Base-by-base conservation (phyloP, 2,329 filamentous ascomycete genomes). In the Cercospora sp. region DNA sequence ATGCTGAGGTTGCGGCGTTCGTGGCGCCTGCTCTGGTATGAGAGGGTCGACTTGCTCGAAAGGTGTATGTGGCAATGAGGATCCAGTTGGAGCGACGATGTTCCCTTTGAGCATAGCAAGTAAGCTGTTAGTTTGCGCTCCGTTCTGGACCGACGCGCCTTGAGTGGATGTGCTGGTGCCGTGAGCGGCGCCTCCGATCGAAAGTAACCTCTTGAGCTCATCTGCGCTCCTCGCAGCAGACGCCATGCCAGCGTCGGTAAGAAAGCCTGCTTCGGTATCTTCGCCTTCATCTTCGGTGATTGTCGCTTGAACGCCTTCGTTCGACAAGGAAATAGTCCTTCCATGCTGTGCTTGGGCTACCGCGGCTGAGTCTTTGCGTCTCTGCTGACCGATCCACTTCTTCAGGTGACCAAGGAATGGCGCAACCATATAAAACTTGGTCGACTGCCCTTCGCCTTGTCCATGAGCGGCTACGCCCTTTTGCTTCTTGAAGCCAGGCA, bases 391-490 rank as follows among this genome's bases (percentile, higher is more conserved):
- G 58, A 98, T 93, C 94, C 94, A 98, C 78, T 92, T 93, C 80
- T 93, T 94, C 60, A 99, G 81, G 5, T 89, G 91, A 1, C 89
- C 89, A 64, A 98, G 84, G 77, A 99, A 99, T 0, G 94, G 94
- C 0, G 93, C 93, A 18, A 99, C 95, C 92, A 98, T 97, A 81
- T 97, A 99, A 78, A 97, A 98, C 76, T 94, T 97, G 79, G 92
- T 93, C 48, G 89, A 89, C 73, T 90, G 92, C 12, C 87, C 80
- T 12, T 86, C 84, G 86, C 84, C 13, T 82, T 79, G 13, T 79
- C 82, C 61, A 36, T 90, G 85, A 57, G 88, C 85, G n/a, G 88
- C 85, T 64, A 87, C 84, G 12, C 84, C 84, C 76, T 90, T 93
- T 73, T 85, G 88, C 78, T 91, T 91, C 65, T 89, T 89, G 74